Evolutionary conservation across 2,329 filamentous ascomycete species (phyloP), one percentile per base, ranked within the genome.

Genomic region (Fusarium tuaranense): DNA sequence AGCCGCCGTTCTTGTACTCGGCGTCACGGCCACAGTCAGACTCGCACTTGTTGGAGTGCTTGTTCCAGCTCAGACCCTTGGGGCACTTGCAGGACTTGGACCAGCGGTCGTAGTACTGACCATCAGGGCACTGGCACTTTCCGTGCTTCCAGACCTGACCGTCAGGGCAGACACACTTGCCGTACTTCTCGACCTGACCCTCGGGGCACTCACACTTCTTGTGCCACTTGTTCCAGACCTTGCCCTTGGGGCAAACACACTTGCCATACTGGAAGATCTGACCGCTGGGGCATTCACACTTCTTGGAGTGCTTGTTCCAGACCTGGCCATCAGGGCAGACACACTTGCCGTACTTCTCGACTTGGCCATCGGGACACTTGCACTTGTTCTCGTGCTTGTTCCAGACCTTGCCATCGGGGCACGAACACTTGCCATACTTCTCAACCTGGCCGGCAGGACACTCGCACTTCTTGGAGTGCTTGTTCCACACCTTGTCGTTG

Each of bases 21-120:
- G 75, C 74, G 14, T 77, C 63, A 20, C 57, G 48, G 12, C 75
- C 75, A 20, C 75, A 77, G 70, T 77, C 64, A 10, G 63, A 60
- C 34, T 61, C 20, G 71, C 75, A 77, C 65, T 72, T 44, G 34
- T 34, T 34, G 32, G 32, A 34, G 32, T 64, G 20, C 39, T 69
- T 69, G 60, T 76, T 22, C 68, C 74, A 76, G 61, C 9, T 76
- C 61, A 65, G 18, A 22, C 63, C 73, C 67, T 76, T 75, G 53
- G 73, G 70, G 34, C 73, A 75, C 70, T 76, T 73, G 70, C 64
- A 66, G n/a, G 14, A 46, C 64, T 66, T 66, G 18, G 38, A 51
- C 55, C 55, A 59, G 55, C 55, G 55, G 55, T 72, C 57, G 38
- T 65, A 72, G 22, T 14, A 59, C 25, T 72, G 60, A 4, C 60